phyloP scores from a whole-genome alignment of 2,329 filamentous ascomycete genomes.

The Pyrenophora teres region DNA sequence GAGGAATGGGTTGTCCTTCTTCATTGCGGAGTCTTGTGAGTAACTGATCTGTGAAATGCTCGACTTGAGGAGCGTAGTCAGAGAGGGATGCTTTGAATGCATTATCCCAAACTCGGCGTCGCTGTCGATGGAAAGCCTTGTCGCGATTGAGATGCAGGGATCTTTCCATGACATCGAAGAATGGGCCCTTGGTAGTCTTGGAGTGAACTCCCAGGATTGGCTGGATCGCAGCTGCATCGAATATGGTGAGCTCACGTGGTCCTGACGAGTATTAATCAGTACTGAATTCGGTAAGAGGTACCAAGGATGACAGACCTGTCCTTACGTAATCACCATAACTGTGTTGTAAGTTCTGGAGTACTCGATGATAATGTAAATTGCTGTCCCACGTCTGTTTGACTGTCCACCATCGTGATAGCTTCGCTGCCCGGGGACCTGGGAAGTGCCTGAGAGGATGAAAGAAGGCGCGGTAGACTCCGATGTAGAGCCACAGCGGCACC shows the following conservation, averaged over 20 bases:
- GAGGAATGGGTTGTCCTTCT: slow-evolving; percentile 40
- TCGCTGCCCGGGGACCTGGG: slow-evolving; percentile 28
- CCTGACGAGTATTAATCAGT: slow-evolving; percentile 13
- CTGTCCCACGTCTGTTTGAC: slow-evolving; percentile 24
- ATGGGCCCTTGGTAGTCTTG: slow-evolving; percentile 33
- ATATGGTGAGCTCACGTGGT: slow-evolving; percentile 32
- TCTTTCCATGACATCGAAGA: slow-evolving; percentile 29
- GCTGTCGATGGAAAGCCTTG: slow-evolving; percentile 29
- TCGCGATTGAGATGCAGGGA: slow-evolving; percentile 36
- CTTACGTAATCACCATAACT: slow-evolving; percentile 35
- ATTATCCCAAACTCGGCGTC: slow-evolving; percentile 38
- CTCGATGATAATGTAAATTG: slow-evolving; percentile 21
- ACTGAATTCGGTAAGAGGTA: neutral
- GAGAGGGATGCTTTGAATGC: slow-evolving; percentile 34
- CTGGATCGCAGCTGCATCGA: slow-evolving; percentile 28
- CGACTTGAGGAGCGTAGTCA: slow-evolving; percentile 26
- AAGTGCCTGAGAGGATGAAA: slow-evolving; percentile 31
- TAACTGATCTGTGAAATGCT: slow-evolving; percentile 30
- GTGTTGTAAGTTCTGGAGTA: slow-evolving; percentile 25
- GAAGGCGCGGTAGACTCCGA: slow-evolving; percentile 27
- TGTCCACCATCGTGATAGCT: slow-evolving; percentile 31
- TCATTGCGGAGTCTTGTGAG: slow-evolving; percentile 21
- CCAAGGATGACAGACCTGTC: slow-evolving; percentile 18
- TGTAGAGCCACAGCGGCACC: slow-evolving; percentile 25
- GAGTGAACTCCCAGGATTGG: slow-evolving; percentile 27